These are phyloP conservation scores for Ambrosia artemisiifolia DNA, from an alignment of 129 eudicot species.

Conservation along the genomic window DNA sequence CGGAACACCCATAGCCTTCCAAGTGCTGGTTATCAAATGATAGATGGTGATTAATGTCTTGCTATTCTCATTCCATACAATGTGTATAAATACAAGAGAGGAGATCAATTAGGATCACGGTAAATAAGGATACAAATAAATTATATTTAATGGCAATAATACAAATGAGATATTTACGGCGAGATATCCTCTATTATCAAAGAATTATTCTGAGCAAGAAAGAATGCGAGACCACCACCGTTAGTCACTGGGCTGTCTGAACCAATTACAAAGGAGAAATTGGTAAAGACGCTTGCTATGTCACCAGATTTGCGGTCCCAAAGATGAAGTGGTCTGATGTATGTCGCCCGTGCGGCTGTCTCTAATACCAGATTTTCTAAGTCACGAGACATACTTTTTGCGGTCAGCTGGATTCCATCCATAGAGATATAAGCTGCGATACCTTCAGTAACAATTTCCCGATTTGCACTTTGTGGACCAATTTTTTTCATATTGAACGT, in stretches of 20 bases:
- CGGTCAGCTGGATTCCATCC: not conserved
- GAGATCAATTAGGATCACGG: too few relatives aligned
- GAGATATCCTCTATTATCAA: too few relatives aligned
- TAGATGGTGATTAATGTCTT: too few relatives aligned
- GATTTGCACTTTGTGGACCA: not conserved
- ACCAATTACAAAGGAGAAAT: slow-evolving; percentile 7
- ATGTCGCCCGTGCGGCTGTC: not conserved
- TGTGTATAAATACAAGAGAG: too few relatives aligned
- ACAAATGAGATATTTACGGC: too few relatives aligned
- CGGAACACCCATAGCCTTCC: not conserved
- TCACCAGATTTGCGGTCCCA: slow-evolving; percentile 9
- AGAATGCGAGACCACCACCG: slow-evolving; percentile 18
- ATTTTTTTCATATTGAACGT: not conserved
- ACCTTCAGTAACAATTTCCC: not conserved
- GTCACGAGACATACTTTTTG: not conserved
- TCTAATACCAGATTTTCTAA: not conserved
- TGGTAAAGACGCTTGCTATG: slow-evolving; percentile 14
- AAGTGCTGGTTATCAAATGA: not conserved
- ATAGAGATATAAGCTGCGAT: not conserved
- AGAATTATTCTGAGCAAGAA: slow-evolving; percentile 9
- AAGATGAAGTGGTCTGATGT: slow-evolving; percentile 9
- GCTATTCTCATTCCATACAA: too few relatives aligned
- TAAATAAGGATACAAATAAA: too few relatives aligned
- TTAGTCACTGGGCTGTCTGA: not conserved
- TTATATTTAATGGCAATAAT: too few relatives aligned